A percentile compares a stretch with the other conserved stretches of the same genome.
phyloP scores from a whole-genome alignment of 208 protist species.

The Crithidia thermophila region DNA sequence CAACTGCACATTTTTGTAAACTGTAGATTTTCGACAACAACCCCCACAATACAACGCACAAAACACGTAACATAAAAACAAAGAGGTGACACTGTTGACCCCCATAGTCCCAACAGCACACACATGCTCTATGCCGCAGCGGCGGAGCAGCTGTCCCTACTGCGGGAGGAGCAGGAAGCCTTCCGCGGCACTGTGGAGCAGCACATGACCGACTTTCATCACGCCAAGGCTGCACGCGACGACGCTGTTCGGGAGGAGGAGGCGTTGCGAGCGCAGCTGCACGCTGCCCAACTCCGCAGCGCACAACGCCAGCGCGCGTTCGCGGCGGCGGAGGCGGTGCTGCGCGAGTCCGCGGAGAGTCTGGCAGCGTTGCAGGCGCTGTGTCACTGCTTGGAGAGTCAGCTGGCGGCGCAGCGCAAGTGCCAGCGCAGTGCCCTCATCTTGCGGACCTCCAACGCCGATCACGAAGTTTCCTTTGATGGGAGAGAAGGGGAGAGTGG shows the following conservation, averaged over 20 bases:
- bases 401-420: slow-evolving; percentile 13
- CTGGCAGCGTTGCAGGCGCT: slow-evolving; percentile 15
- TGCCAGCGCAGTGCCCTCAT: slow-evolving; percentile 26
- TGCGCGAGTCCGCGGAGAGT: slow-evolving; percentile 11
- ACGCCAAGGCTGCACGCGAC: slow-evolving; percentile 9
- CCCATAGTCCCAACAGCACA: not conserved
- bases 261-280: slow-evolving; percentile 37
- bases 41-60: no score
- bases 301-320: not conserved
- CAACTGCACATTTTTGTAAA: no score
- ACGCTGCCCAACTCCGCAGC: slow-evolving; percentile 15
- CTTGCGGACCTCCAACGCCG: not conserved
- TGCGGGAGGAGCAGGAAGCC: slow-evolving; percentile 28
- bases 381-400: slow-evolving; percentile 23
- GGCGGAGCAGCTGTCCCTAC: slow-evolving; percentile 35
- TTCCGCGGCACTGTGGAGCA: slow-evolving; percentile 10
- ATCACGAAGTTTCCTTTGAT: not conserved
- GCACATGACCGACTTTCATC: slow-evolving; percentile 17
- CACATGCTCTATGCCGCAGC: slow-evolving; percentile 37
- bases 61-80: not conserved
- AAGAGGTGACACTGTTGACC: not conserved
- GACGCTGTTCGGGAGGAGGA: slow-evolving; percentile 29
- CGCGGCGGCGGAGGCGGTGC: not conserved
- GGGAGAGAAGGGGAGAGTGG: not conserved
- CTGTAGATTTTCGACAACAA: no score